A percentile compares a stretch with the other conserved stretches of the same genome.
Conservation (phyloP, 2,329 filamentous ascomycete genomes). For the Fusarium papillatum region DNA sequence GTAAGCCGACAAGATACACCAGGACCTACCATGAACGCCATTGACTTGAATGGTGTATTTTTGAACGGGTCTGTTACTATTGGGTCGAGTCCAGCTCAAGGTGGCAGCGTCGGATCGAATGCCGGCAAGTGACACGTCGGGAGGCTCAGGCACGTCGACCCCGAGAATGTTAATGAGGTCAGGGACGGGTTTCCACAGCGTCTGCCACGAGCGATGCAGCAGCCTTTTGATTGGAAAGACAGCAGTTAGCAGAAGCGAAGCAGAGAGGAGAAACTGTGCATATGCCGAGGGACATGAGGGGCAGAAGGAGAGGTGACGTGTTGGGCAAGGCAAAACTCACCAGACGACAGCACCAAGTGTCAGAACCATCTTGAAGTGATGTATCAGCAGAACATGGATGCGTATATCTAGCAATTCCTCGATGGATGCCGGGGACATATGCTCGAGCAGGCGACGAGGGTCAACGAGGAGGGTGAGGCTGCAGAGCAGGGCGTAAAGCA, state of each 20-base stretch:
- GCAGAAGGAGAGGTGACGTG: slow-evolving; percentile 9
- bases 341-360: slow-evolving; percentile 66
- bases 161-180: slow-evolving; percentile 92
- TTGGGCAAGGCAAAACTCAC: slow-evolving; percentile 52
- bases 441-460: slow-evolving; percentile 47
- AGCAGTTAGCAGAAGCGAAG: slow-evolving; percentile 24
- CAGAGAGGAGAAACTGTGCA: background rate
- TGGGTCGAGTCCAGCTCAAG: slow-evolving; percentile 89
- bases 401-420: slow-evolving; percentile 55
- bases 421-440: slow-evolving; percentile 46
- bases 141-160: slow-evolving; percentile 92
- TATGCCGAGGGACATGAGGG: slow-evolving; percentile 1
- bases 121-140: slow-evolving; percentile 90
- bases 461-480: slow-evolving; percentile 50
- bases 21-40: slow-evolving; percentile 82
- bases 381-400: slow-evolving; percentile 61
- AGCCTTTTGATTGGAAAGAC: slow-evolving; percentile 68
- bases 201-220: slow-evolving; percentile 87
- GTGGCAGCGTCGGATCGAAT: slow-evolving; percentile 91
- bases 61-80: slow-evolving; percentile 75
- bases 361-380: slow-evolving; percentile 68
- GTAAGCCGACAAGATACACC: background rate
- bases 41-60: slow-evolving; percentile 96
- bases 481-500: slow-evolving; percentile 49
- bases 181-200: slow-evolving; percentile 90